These are phyloP conservation scores for Rhodotorula graminis DNA, from an alignment of 768 basidiomycete genomes.

Conservation along the genomic window DNA sequence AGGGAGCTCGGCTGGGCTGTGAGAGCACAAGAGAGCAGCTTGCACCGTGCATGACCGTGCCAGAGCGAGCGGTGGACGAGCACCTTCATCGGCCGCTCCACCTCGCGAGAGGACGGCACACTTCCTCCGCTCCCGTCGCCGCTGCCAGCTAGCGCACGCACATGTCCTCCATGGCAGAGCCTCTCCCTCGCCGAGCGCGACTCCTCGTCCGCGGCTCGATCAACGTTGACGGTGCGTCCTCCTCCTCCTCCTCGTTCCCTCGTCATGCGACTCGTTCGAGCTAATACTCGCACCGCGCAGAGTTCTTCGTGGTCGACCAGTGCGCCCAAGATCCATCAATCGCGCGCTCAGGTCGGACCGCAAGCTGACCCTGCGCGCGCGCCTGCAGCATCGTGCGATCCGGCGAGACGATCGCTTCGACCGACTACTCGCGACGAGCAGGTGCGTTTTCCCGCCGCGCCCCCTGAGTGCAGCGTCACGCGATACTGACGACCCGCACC, in stretches of 20 bases:
- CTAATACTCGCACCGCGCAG: neutral
- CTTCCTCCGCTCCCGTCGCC: no score
- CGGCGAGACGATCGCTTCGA: slow-evolving; percentile 51
- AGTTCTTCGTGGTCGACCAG: slow-evolving; percentile 29
- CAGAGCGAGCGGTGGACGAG: no score
- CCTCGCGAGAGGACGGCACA: no score
- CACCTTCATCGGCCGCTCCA: no score
- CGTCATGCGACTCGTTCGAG: slow-evolving; percentile 42
- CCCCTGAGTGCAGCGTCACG: no score
- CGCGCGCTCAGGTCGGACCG: no score
- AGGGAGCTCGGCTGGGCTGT: no score
- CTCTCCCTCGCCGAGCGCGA: neutral
- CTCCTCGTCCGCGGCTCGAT: slow-evolving; percentile 45
- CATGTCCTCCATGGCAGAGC: neutral
- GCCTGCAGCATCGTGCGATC: slow-evolving; percentile 42
- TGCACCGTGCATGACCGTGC: no score
- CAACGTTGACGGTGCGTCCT: slow-evolving; percentile 43
- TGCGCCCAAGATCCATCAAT: neutral
- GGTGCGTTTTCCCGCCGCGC: neutral
- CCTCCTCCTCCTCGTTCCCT: slow-evolving; percentile 41
- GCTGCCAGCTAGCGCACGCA: no score
- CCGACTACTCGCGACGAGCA: slow-evolving; percentile 44
- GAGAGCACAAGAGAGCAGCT: no score
- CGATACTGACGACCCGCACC: neutral
- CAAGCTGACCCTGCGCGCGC: no score